Conservation (phyloP, 305 asterid genomes). For the Solanum hybrid region DNA sequence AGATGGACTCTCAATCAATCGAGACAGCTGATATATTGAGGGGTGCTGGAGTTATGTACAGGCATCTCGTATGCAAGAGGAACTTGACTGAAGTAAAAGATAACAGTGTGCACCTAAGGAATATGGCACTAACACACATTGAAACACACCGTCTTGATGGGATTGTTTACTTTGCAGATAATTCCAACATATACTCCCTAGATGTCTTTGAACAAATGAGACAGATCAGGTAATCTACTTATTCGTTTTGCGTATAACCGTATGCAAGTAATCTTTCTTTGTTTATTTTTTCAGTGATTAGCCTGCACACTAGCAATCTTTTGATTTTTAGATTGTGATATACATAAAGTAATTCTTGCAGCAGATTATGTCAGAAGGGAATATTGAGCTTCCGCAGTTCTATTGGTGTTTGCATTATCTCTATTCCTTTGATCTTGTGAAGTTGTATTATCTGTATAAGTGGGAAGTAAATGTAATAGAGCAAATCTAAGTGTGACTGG, state of each 20-base stretch:
- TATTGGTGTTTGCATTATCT: not conserved
- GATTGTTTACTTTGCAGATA: constrained; percentile 68
- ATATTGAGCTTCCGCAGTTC: not conserved
- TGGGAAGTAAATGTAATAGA: not conserved
- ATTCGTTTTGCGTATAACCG: not conserved
- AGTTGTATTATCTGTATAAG: not conserved
- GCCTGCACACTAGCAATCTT: not conserved
- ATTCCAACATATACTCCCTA: constrained; percentile 40
- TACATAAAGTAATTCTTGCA: not conserved
- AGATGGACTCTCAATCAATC: constrained; percentile 48
- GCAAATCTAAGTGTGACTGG: not conserved
- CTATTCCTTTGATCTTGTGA: not conserved
- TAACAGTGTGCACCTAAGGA: constrained; percentile 34
- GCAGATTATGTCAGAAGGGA: not conserved
- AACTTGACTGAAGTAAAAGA: constrained; percentile 27
- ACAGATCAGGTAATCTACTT: constrained; percentile 52
- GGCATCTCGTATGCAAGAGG: constrained; percentile 53
- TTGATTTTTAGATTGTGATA: not conserved
- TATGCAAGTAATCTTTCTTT: not conserved
- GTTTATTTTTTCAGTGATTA: not conserved
- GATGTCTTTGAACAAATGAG: constrained; percentile 63
- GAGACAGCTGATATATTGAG: constrained; percentile 58
- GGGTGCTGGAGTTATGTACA: constrained; percentile 50
- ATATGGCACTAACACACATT: constrained; percentile 65
- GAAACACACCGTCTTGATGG: constrained; percentile 71